Evolutionary conservation across 768 basidiomycete genomes (phyloP), one percentile per base, ranked within the genome.

Genomic region (Xanthoconium purpureum): DNA sequence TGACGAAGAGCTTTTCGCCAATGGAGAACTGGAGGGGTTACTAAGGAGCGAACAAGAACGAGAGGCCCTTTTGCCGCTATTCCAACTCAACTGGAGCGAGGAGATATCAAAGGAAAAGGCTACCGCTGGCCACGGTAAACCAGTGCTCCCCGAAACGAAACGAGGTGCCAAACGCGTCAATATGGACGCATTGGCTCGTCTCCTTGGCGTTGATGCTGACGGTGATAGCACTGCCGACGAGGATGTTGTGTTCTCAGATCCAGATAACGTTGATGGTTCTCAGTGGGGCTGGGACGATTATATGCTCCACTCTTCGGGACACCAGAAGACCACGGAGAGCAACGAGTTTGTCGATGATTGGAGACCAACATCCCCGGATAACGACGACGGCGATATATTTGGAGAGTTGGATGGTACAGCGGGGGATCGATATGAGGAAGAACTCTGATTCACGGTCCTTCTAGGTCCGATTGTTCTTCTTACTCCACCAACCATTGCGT

Each of bases 1-100:
- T 2, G 90, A 93, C 57, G 84, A 89, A 9, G 90, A 91, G 55
- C 72, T 92, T 24, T 89, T 92, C 56, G 79, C 72, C 4, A 78
- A 81, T 32, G 86, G 83, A 3, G 90, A 92, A 68, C 67, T 88
- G 29, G 88, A 90, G 52, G 77, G 73, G 18, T 51, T 89, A 30
- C 60, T 89, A 20, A 73, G 90, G 53, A 72, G 63, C 45, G 74
- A 80, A 33, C 78, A 75, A 20, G 86, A 91, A 66, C 75, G 75
- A 15, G 71, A 74, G 49, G 70, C 73, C 2, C 66, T 88, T 56
- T 65, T 66, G 40, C 63, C 66, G 11, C 53, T 73, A 13, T 70
- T 77, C 30, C 63, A 69, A 30, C 66, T 77, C 44, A 72, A 71
- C 15, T 79, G 76, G 76, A 67, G 68, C 2, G 61, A 65, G 43